Evolutionary conservation across 2,329 filamentous ascomycete species (phyloP).

Genomic region (Curvularia verruculosa): DNA sequence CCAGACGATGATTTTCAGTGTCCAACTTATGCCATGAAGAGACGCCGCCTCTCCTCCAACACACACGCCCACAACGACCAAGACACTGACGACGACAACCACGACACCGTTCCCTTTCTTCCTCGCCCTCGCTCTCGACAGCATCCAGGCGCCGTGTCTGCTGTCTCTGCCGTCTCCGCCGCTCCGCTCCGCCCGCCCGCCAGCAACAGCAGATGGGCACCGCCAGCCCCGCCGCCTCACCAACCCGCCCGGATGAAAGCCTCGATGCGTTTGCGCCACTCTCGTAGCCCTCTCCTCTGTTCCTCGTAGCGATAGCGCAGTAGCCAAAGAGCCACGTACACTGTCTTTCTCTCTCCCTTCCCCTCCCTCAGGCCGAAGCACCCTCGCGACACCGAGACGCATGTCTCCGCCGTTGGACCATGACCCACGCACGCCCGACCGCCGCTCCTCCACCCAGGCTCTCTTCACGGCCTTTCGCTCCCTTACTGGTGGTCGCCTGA

Average conservation of each 20-base stretch:
- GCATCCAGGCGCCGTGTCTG: slow-evolving; percentile 3
- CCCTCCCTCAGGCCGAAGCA: slow-evolving; percentile 1
- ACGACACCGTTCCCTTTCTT: background rate
- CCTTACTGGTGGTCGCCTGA: slow-evolving; percentile 45
- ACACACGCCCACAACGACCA: slow-evolving; percentile 2
- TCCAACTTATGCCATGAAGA: slow-evolving; percentile 13
- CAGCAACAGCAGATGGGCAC: slow-evolving; percentile 23
- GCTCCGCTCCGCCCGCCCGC: slow-evolving; percentile 1
- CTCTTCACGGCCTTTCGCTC: slow-evolving; percentile 48
- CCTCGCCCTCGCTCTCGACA: slow-evolving; percentile 3
- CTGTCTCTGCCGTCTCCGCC: background rate
- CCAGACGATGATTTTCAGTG: slow-evolving; percentile 22
- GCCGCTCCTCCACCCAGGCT: slow-evolving; percentile 47
- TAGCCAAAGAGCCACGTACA: background rate
- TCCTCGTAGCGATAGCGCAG: slow-evolving; percentile 2
- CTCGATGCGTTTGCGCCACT: slow-evolving; percentile 27
- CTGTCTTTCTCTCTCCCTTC: background rate
- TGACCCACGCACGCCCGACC: slow-evolving; percentile 47
- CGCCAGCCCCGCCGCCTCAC: slow-evolving; percentile 22
- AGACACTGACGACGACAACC: background rate
- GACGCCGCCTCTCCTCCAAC: slow-evolving; percentile 5
- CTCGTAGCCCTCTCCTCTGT: slow-evolving; percentile 12
- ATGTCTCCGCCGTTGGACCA: slow-evolving; percentile 49
- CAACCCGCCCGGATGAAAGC: slow-evolving; percentile 23
- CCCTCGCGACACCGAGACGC: slow-evolving; percentile 22